Conservation (phyloP, 2,329 filamentous ascomycete genomes). For the Colletotrichum simmondsii region DNA sequence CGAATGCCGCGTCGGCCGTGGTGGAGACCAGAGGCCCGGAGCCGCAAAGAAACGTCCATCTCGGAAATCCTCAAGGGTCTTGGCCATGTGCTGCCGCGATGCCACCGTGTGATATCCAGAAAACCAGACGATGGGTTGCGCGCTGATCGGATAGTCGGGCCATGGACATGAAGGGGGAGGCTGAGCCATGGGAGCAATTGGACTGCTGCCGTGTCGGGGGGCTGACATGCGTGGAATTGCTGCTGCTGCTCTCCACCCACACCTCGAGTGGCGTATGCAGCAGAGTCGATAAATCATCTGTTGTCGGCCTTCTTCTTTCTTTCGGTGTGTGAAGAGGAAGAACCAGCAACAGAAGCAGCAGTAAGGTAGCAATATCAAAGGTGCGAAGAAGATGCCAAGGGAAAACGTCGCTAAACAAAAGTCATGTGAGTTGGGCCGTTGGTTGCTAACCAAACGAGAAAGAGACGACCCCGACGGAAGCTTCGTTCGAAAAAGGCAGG, state of each 20-base stretch:
- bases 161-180: slow-evolving; percentile 6
- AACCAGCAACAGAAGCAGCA: background rate
- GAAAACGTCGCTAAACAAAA: background rate
- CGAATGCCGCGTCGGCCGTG: slow-evolving; percentile 3
- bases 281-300: background rate
- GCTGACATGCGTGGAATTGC: slow-evolving; percentile 3
- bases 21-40: slow-evolving; percentile 13
- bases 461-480: background rate
- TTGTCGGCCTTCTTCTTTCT: background rate
- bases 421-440: background rate
- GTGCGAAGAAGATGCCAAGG: background rate
- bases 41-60: background rate
- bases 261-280: slow-evolving; percentile 12
- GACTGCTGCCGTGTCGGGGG: slow-evolving; percentile 1
- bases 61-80: background rate
- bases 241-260: slow-evolving; percentile 21
- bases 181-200: slow-evolving; percentile 4
- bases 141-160: slow-evolving; percentile 12
- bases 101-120: background rate
- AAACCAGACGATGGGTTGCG: background rate
- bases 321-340: background rate
- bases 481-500: background rate
- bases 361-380: background rate
- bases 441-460: background rate
- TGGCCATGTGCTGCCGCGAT: background rate